Evolutionary conservation across 1,284 basidiomycete genomes (phyloP).

Genomic region (Stygiomarasmius scandens): DNA sequence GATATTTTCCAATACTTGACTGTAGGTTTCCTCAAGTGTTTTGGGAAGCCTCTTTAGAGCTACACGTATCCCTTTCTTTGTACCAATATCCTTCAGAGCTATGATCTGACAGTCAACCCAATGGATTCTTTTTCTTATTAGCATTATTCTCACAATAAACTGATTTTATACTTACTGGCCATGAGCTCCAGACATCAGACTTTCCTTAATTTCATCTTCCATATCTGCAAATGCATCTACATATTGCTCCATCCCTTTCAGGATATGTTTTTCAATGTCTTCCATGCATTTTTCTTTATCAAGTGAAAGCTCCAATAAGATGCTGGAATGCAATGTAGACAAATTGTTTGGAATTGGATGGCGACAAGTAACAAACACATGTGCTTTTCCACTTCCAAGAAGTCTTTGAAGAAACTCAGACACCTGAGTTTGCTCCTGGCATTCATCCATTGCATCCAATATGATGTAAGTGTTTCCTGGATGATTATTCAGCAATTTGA

Average conservation of each 20-base stretch:
- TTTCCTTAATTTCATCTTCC: background rate
- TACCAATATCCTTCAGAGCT: background rate
- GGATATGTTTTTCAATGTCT: background rate
- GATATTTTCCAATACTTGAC: background rate
- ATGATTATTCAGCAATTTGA: too few relatives aligned
- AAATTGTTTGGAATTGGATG: background rate
- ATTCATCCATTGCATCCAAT: background rate
- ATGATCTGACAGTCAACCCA: background rate
- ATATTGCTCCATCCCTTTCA: background rate
- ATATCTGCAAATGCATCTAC: too few relatives aligned
- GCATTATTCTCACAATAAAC: too few relatives aligned
- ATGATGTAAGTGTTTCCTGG: background rate
- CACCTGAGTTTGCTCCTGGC: background rate
- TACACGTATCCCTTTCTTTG: background rate
- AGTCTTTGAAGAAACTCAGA: background rate
- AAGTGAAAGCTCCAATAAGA: background rate
- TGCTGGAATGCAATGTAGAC: too few relatives aligned
- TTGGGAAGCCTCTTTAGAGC: background rate
- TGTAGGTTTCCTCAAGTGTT: background rate
- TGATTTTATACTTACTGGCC: conserved; percentile 1
- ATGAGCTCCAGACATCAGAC: background rate
- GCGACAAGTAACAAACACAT: background rate
- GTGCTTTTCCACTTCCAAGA: background rate
- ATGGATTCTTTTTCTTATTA: too few relatives aligned
- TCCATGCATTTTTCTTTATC: background rate